Evolutionary conservation across 352 stramenopile genomes (phyloP).

Genomic region (Halophytophthora polymorphica): DNA sequence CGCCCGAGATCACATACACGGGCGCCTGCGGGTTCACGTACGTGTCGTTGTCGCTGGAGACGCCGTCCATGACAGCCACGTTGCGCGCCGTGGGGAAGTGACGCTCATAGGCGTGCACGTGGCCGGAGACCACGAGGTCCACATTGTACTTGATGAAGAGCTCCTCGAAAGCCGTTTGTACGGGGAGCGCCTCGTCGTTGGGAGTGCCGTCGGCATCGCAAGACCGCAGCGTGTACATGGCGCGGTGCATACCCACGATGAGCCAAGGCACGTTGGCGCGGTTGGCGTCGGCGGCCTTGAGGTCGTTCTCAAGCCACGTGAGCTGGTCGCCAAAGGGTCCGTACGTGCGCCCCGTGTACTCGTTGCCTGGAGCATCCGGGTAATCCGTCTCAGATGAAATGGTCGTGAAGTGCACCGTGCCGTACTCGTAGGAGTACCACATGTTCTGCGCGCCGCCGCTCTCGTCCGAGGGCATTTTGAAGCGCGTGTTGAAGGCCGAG

Average conservation of each 20-base stretch:
- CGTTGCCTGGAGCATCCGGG: conserved; percentile 30
- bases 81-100: conserved; percentile 40
- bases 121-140: conserved; percentile 46
- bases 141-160: conserved; percentile 62
- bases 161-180: conserved; percentile 56
- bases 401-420: conserved; percentile 60
- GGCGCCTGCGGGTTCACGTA: conserved; percentile 47
- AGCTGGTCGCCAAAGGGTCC: conserved; percentile 45
- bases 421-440: conserved; percentile 44
- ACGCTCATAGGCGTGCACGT: conserved; percentile 57
- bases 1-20: conserved; percentile 44
- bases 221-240: conserved; percentile 41
- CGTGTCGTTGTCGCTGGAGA: conserved; percentile 32
- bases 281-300: conserved; percentile 44
- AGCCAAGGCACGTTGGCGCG: conserved; percentile 47
- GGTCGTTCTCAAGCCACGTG: conserved; percentile 48
- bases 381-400: conserved; percentile 70
- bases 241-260: conserved; percentile 49
- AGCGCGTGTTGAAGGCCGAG: conserved; percentile 46
- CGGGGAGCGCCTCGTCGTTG: conserved; percentile 12
- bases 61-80: conserved; percentile 32
- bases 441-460: conserved; percentile 35
- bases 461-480: conserved; percentile 35
- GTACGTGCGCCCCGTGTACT: conserved; percentile 24
- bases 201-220: conserved; percentile 29